A percentile compares a stretch with the other conserved stretches of the same genome.
These are phyloP conservation scores for Candida maris DNA, from an alignment of 805 yeast species.

Conservation along the genomic window DNA sequence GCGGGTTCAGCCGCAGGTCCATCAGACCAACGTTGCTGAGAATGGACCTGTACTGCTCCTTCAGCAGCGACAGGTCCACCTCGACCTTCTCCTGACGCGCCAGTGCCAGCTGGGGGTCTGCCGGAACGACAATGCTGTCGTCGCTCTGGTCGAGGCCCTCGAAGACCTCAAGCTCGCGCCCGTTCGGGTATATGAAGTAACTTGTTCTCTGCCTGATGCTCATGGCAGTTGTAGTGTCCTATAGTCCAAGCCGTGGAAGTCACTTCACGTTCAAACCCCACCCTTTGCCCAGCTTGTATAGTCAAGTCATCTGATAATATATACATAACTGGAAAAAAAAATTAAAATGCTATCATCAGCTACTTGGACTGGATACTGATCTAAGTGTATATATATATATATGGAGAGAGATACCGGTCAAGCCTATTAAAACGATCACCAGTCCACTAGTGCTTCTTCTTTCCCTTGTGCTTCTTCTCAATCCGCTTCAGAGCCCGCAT, in stretches of 20 bases:
- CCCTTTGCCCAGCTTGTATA: too few relatives aligned
- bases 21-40: slow-evolving; percentile 10
- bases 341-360: too few relatives aligned
- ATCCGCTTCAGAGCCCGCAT: slow-evolving; percentile 89
- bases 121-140: slow-evolving; percentile 16
- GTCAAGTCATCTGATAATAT: too few relatives aligned
- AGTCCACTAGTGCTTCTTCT: too few relatives aligned
- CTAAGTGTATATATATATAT: too few relatives aligned
- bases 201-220: slow-evolving; percentile 19
- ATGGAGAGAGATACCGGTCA: too few relatives aligned
- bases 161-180: slow-evolving; percentile 11
- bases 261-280: too few relatives aligned
- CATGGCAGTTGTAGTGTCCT: slow-evolving; percentile 3
- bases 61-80: slow-evolving; percentile 10
- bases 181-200: slow-evolving; percentile 17
- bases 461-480: slow-evolving; percentile 77
- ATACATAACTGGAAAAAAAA: too few relatives aligned
- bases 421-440: too few relatives aligned
- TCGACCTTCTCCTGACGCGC: slow-evolving; percentile 18
- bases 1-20: slow-evolving; percentile 10
- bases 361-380: too few relatives aligned
- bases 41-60: slow-evolving; percentile 3
- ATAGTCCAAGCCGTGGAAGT: too few relatives aligned
- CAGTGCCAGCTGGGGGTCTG: slow-evolving; percentile 9
- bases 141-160: slow-evolving; percentile 15